A percentile compares a stretch with the other conserved stretches of the same genome.
These are phyloP conservation scores for Mesotaenium endlicherianum DNA, from an alignment of 139 green algal species.

Conservation along the genomic window DNA sequence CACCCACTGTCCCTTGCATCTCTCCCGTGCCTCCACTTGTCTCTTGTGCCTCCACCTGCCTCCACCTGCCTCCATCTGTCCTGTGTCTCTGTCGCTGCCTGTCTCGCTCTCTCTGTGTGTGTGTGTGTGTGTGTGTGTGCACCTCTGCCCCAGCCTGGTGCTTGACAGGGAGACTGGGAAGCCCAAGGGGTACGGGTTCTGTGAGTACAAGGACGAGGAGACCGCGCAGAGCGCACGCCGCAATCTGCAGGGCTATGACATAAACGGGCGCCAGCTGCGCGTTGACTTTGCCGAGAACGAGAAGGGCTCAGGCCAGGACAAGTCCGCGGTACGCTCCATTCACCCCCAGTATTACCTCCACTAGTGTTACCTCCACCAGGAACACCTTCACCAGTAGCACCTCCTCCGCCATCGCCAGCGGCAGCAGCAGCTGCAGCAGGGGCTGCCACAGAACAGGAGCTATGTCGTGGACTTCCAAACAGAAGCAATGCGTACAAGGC, in stretches of 20 bases:
- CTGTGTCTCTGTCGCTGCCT: too few species aligned
- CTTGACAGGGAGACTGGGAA: conserved; percentile 88
- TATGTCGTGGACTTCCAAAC: too few species aligned
- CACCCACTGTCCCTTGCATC: too few species aligned
- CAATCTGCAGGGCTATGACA: conserved; percentile 76
- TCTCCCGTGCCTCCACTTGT: too few species aligned
- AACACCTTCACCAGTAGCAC: conserved; percentile 24
- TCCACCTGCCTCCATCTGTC: too few species aligned
- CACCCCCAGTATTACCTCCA: not conserved
- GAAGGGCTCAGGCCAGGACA: not conserved
- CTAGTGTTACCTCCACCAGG: conserved; percentile 13
- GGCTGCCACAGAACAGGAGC: conserved; percentile 18
- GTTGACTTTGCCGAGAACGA: conserved; percentile 69
- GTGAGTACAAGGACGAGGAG: conserved; percentile 84
- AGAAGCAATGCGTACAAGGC: too few species aligned
- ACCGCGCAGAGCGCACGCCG: conserved; percentile 82
- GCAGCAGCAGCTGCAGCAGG: conserved; percentile 9
- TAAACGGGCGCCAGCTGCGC: conserved; percentile 65
- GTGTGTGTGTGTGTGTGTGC: conserved; percentile 4
- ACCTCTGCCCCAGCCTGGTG: conserved; percentile 71
- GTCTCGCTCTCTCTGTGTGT: not conserved
- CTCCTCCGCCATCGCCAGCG: conserved; percentile 18
- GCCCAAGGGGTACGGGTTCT: conserved; percentile 91
- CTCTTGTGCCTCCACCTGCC: too few species aligned
- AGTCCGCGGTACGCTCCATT: not conserved